These are phyloP conservation scores for Tricholoma matsutake DNA, from an alignment of 768 basidiomycete genomes.

Conservation along the genomic window DNA sequence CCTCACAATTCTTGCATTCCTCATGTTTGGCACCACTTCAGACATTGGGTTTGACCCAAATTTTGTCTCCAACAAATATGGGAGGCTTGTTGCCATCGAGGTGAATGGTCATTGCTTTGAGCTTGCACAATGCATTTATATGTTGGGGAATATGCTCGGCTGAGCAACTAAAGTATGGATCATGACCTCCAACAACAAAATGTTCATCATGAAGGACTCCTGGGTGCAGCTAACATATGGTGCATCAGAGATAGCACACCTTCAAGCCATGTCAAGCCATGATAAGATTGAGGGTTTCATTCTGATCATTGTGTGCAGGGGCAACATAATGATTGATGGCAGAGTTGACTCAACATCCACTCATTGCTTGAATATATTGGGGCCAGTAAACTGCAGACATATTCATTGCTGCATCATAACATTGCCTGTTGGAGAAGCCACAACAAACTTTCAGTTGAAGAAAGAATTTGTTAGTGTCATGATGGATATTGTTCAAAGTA, in stretches of 20 bases:
- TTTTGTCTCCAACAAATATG: background rate
- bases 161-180: background rate
- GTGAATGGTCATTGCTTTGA: no score
- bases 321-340: background rate
- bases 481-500: background rate
- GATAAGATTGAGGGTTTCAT: background rate
- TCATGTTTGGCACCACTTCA: background rate
- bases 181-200: background rate
- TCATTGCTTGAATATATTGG: background rate
- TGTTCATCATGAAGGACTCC: background rate
- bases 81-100: background rate
- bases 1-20: background rate
- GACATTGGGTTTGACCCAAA: background rate
- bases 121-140: background rate
- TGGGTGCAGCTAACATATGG: no score
- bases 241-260: no score
- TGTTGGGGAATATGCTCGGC: background rate
- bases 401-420: background rate
- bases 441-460: background rate
- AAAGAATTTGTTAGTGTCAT: background rate
- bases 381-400: background rate
- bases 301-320: background rate
- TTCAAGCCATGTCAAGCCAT: background rate
- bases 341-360: no score
- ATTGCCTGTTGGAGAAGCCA: background rate